Evolutionary conservation across 2,329 filamentous ascomycete genomes (phyloP), one percentile per base, ranked within the genome.

Genomic region (Alternaria brassicicola): DNA sequence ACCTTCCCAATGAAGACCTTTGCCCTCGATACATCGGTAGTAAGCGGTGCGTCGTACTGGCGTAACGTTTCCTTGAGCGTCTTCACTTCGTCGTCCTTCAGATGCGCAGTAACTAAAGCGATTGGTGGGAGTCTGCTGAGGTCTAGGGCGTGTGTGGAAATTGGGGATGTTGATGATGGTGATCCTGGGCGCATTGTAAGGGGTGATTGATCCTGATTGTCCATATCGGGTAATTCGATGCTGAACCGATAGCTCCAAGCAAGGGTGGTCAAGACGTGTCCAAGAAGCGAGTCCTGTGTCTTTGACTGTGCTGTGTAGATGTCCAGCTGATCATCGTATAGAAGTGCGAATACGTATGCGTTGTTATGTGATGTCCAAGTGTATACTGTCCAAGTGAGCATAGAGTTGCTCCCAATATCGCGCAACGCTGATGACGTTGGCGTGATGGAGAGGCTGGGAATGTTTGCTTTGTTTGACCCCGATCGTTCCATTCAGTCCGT

Each of bases 1-100:
- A 96, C 83, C 64, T 88, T 91, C 2, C 90, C 92, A 28, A 98
- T 74, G 2, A 97, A 82, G 3, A 97, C 76, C 4, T 85, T 82
- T 1, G 92, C 92, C 75, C 94, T 89, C 13, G 82, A 81, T 51
- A 89, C 81, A 73, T 94, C 86, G 57, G 89, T 88, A 0, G 91
- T 93, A 52, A 95, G 73, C 0, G 82, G 83, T 6, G 85, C 86
- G 51, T 79, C 78, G 52, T 78, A 75, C 6, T 76, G 71, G 4
- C 84, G 80, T 9, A 96, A 84, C 21, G 83, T 83, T 25, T 87
- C 84, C 72, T 93, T 89, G 13, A 92, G 74, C 30, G 83, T 76
- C 48, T 88, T 85, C 9, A 91, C 79, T 62, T 89, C 85, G 6
- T 88, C 83, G 1, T 85, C 77, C 2, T 83, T 78, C 26, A 97